Conservation (phyloP, 768 basidiomycete genomes). For the Cyclocybe cylindracea region DNA sequence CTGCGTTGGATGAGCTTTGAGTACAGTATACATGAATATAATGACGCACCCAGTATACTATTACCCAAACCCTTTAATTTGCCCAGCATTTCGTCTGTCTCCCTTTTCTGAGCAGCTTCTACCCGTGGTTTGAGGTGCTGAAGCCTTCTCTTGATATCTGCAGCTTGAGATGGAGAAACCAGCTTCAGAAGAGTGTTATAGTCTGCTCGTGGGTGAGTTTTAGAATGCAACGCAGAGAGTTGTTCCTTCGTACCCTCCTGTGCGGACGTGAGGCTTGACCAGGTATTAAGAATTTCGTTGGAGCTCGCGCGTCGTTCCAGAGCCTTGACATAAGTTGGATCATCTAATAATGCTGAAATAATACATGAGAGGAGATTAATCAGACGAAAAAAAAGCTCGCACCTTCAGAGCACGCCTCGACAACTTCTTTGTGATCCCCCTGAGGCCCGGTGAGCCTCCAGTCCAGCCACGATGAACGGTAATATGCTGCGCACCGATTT, state of each 20-base stretch:
- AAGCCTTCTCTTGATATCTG: conserved; percentile 51
- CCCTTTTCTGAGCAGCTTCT: conserved; percentile 77
- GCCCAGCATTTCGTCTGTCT: conserved; percentile 88
- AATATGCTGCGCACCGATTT: conserved; percentile 58
- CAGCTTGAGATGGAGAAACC: conserved; percentile 47
- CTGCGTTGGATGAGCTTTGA: conserved; percentile 35
- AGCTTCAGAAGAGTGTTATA: conserved; percentile 72
- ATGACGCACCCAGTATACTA: conserved; percentile 70
- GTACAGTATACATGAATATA: not conserved
- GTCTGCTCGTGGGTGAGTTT: conserved; percentile 47
- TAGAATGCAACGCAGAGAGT: not conserved
- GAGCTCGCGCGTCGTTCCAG: conserved; percentile 86
- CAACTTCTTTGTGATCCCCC: conserved; percentile 80
- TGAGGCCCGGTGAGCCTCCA: conserved; percentile 23
- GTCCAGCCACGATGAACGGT: not conserved
- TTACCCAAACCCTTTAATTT: conserved; percentile 95
- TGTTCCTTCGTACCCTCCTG: conserved; percentile 66
- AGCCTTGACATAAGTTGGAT: conserved; percentile 85
- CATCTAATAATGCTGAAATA: conserved; percentile 74
- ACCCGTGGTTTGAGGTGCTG: conserved; percentile 63
- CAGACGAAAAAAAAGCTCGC: conserved; percentile 2
- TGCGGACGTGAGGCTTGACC: conserved; percentile 80
- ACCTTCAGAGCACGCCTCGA: conserved; percentile 82
- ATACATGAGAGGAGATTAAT: not conserved
- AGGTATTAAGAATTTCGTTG: conserved; percentile 78